Percentiles rank a stretch among this genome's conserved stretches.
Evolutionary conservation across 306 rosid genomes (phyloP).

Genomic region (Vachellia collinsii): DNA sequence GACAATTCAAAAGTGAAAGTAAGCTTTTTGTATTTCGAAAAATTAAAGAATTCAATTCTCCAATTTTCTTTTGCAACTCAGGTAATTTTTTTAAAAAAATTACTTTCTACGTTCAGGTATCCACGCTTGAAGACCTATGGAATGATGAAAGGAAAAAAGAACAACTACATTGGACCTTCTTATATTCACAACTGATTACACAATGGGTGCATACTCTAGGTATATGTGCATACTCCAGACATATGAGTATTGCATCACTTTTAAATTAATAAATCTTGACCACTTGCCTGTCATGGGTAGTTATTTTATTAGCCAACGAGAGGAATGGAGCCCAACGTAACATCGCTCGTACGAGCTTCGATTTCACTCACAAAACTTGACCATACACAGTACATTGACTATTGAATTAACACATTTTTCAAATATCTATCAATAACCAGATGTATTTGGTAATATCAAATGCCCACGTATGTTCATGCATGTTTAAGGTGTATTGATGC

Average conservation of each 20-base stretch:
- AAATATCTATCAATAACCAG: background rate
- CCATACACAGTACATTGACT: background rate
- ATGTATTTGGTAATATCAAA: background rate
- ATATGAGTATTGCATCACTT: slow-evolving; percentile 13
- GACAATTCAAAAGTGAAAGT: slow-evolving; percentile 46
- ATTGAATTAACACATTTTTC: background rate
- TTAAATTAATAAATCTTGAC: slow-evolving; percentile 2
- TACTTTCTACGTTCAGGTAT: slow-evolving; percentile 40
- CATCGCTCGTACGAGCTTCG: background rate
- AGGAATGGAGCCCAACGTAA: background rate
- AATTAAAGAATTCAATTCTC: background rate
- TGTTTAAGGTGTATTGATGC: background rate
- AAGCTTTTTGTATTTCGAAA: slow-evolving; percentile 7
- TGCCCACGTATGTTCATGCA: background rate
- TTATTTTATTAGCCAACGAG: background rate
- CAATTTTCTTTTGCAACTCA: slow-evolving; percentile 7
- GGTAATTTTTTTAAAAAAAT: background rate
- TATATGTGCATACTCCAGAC: slow-evolving; percentile 36
- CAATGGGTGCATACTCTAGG: slow-evolving; percentile 98
- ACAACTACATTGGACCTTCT: slow-evolving; percentile 76
- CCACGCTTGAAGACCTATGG: slow-evolving; percentile 61
- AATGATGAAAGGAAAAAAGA: slow-evolving; percentile 80
- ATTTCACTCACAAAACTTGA: background rate
- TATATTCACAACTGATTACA: slow-evolving; percentile 78
- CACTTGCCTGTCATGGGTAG: background rate